Conservation (phyloP, 2,329 filamentous ascomycete genomes). For the Pseudogymnoascus sp. region DNA sequence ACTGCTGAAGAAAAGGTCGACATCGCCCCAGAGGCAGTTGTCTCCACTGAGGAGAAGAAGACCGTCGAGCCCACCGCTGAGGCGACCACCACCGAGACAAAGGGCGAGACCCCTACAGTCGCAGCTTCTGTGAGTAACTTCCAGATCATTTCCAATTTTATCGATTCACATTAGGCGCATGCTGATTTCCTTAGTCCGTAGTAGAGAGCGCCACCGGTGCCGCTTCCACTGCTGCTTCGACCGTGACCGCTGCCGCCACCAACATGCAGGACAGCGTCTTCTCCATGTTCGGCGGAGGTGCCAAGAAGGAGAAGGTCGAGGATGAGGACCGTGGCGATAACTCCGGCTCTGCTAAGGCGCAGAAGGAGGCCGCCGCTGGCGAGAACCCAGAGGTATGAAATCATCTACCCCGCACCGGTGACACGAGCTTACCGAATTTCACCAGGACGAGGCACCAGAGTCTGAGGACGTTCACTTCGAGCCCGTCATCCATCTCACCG, state of each 20-base stretch:
- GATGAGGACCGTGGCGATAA: constrained; percentile 77
- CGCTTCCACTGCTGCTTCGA: constrained; percentile 31
- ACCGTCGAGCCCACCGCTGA: constrained; percentile 22
- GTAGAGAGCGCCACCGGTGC: constrained; percentile 23
- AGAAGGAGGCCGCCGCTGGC: constrained; percentile 45
- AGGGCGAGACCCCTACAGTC: constrained; percentile 4
- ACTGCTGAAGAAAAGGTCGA: constrained; percentile 12
- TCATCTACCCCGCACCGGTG: constrained; percentile 8
- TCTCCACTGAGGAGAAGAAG: constrained; percentile 41
- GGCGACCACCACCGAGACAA: constrained; percentile 30
- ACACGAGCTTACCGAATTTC: constrained; percentile 16
- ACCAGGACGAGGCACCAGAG: constrained; percentile 67
- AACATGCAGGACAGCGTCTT: constrained; percentile 66
- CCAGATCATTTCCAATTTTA: not conserved
- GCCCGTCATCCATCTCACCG: constrained; percentile 89
- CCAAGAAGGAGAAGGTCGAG: constrained; percentile 93
- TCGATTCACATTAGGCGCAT: not conserved
- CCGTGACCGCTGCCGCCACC: constrained; percentile 31
- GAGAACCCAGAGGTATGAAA: constrained; percentile 29
- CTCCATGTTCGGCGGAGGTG: constrained; percentile 97
- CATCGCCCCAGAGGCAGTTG: constrained; percentile 28
- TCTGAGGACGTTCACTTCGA: constrained; percentile 95
- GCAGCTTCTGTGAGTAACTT: constrained; percentile 1
- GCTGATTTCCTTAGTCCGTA: constrained; percentile 15
- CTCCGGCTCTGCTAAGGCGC: constrained; percentile 80